These are phyloP conservation scores for Botryotinia calthae DNA, from an alignment of 2,329 filamentous ascomycete species.

Conservation along the genomic window DNA sequence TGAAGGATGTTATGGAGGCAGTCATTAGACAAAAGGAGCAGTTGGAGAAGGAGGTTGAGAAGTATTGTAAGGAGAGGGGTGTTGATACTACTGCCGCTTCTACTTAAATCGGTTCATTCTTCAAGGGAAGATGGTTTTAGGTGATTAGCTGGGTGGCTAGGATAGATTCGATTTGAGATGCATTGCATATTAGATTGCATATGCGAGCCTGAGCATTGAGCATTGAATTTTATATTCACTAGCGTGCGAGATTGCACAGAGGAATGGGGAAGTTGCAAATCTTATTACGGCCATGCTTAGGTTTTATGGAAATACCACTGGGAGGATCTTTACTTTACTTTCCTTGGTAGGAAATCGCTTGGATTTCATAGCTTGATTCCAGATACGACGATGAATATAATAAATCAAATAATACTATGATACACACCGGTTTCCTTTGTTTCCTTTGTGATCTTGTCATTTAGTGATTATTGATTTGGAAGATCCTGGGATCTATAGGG, in stretches of 20 bases:
- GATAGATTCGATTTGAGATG: neutral
- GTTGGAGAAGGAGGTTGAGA: conserved; percentile 69
- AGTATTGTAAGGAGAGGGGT: conserved; percentile 65
- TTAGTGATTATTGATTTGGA: neutral
- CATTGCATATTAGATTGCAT: neutral
- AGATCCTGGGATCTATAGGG: neutral
- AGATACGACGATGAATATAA: neutral
- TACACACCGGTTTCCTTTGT: neutral
- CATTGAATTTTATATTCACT: too few species aligned
- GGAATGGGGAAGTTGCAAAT: neutral
- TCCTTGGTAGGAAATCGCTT: neutral
- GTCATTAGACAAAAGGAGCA: conserved; percentile 62
- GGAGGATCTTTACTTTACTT: neutral
- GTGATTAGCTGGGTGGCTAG: neutral
- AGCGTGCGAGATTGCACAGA: neutral
- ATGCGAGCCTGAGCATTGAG: neutral
- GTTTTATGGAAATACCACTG: neutral
- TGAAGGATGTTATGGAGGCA: conserved; percentile 69
- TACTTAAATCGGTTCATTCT: neutral
- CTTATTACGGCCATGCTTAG: neutral
- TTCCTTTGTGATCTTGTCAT: neutral
- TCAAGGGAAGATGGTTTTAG: neutral
- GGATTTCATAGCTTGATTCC: neutral
- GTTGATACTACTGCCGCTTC: neutral
- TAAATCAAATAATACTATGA: neutral